phyloP scores from a whole-genome alignment of 2,329 filamentous ascomycete genomes.

The Seiridium unicorne region DNA sequence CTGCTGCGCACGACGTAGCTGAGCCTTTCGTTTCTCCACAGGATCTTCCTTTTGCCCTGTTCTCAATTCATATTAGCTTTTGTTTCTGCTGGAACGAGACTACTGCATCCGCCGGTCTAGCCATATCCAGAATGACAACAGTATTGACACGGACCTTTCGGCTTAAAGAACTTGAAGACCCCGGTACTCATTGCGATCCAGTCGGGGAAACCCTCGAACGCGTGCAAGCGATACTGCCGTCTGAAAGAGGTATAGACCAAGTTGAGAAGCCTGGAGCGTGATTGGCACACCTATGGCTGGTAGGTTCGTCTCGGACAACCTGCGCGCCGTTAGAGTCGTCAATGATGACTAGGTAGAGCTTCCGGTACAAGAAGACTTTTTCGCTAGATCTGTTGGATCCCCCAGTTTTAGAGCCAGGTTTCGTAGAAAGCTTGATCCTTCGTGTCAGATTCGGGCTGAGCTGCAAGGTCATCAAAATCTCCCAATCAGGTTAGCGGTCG shows the following conservation, averaged over 20 bases:
- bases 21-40: neutral
- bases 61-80: neutral
- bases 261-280: neutral
- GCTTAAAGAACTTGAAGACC: constrained; percentile 4
- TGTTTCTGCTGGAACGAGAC: neutral
- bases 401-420: neutral
- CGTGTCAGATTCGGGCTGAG: neutral
- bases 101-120: neutral
- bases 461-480: neutral
- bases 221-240: neutral
- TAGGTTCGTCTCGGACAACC: no score
- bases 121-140: neutral
- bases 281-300: no score
- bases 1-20: constrained; percentile 5
- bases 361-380: no score
- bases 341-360: no score
- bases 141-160: neutral
- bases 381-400: no score
- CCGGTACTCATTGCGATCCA: neutral
- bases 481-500: neutral
- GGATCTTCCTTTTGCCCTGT: neutral
- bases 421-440: neutral
- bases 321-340: no score
- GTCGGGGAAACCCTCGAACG: neutral
- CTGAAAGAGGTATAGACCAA: neutral